A percentile compares a stretch with the other conserved stretches of the same genome.
phyloP scores from a whole-genome alignment of 2,329 filamentous ascomycete genomes.

The Pseudopyricularia javanii region DNA sequence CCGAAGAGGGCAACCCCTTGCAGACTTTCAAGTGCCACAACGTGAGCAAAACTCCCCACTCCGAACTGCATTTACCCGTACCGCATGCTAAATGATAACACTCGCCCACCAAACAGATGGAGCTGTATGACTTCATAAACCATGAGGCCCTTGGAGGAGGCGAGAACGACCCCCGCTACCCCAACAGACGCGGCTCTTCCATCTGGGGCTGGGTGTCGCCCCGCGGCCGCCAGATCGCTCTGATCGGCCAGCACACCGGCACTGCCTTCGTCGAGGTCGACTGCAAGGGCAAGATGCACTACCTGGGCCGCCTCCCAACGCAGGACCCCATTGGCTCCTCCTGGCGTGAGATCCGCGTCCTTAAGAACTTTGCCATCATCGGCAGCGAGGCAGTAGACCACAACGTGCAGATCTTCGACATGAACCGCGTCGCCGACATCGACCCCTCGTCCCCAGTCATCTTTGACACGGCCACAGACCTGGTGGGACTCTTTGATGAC shows the following conservation, averaged over 20 bases:
- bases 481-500: neutral
- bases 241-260: slow-evolving; percentile 40
- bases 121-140: slow-evolving; percentile 1
- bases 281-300: slow-evolving; percentile 33
- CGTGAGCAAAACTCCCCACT: neutral
- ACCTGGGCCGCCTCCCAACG: slow-evolving; percentile 39
- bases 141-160: slow-evolving; percentile 1
- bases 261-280: slow-evolving; percentile 41
- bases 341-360: slow-evolving; percentile 39
- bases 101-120: neutral
- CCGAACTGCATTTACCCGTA: too few relatives aligned
- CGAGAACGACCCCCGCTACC: too few relatives aligned
- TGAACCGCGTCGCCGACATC: slow-evolving; percentile 11
- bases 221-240: slow-evolving; percentile 39
- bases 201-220: slow-evolving; percentile 34
- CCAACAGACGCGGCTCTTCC: neutral
- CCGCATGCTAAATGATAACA: too few relatives aligned
- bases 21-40: neutral
- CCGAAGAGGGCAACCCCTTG: neutral
- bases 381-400: slow-evolving; percentile 32
- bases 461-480: neutral
- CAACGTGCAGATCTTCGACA: slow-evolving; percentile 3
- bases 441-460: slow-evolving; percentile 21
- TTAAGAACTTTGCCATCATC: slow-evolving; percentile 22
- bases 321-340: slow-evolving; percentile 12